Percentiles rank a stretch among this genome's conserved stretches.
Evolutionary conservation across 257 asterid species (phyloP).

Genomic region (Lantana camara): DNA sequence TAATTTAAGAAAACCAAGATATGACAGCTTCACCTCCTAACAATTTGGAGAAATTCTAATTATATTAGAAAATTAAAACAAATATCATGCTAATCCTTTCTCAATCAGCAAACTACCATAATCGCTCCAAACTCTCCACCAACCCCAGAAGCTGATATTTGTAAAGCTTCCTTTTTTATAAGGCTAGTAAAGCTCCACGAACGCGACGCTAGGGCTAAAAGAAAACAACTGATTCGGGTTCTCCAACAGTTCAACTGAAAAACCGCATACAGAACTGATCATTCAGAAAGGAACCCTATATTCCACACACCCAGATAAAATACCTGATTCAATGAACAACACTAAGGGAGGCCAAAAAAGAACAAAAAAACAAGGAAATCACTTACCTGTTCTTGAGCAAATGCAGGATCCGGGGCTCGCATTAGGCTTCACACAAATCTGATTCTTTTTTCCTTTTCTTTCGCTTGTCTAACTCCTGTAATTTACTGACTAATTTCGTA

Average conservation of each 20-base stretch:
- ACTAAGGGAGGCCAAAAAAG: too few species aligned
- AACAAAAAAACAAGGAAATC: too few species aligned
- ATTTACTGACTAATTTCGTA: neutral
- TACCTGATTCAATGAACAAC: slow-evolving; percentile 8
- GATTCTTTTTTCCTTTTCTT: neutral
- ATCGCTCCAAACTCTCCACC: too few species aligned
- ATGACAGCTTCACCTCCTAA: neutral
- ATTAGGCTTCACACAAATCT: slow-evolving; percentile 24
- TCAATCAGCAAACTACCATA: too few species aligned
- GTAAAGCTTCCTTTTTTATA: too few species aligned
- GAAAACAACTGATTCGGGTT: slow-evolving; percentile 13
- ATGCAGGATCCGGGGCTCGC: slow-evolving; percentile 28
- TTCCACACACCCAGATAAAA: slow-evolving; percentile 1
- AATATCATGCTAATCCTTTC: too few species aligned
- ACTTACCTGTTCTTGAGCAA: slow-evolving; percentile 27
- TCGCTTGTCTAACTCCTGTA: too few species aligned
- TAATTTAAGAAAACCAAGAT: neutral
- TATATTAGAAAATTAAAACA: neutral
- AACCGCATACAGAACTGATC: neutral
- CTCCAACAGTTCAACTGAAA: slow-evolving; percentile 3
- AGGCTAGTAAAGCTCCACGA: too few species aligned
- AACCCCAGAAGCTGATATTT: too few species aligned
- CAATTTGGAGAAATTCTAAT: neutral
- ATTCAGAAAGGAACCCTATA: neutral
- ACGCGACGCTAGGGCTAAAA: neutral